A percentile compares a stretch with the other conserved stretches of the same genome.
Evolutionary conservation across 2,329 filamentous ascomycete species (phyloP).

Genomic region (Thermochaetoides dissita): DNA sequence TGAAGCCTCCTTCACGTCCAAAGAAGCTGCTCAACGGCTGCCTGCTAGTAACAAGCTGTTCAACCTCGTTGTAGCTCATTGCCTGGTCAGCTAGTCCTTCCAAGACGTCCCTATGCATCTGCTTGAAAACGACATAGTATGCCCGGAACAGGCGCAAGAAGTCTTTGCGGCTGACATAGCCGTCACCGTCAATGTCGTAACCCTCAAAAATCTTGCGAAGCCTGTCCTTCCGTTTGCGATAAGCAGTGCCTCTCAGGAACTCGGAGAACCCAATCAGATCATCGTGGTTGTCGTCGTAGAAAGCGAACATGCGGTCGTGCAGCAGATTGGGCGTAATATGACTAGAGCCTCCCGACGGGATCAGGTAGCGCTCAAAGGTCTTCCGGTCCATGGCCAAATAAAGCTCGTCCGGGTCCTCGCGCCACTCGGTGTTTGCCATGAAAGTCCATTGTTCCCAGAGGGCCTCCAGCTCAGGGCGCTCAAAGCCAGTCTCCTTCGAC

Average conservation of each 20-base stretch:
- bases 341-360: constrained; percentile 67
- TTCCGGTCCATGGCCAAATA: constrained; percentile 76
- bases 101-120: constrained; percentile 74
- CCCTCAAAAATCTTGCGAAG: constrained; percentile 67
- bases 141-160: constrained; percentile 85
- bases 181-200: constrained; percentile 82
- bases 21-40: constrained; percentile 65
- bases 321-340: constrained; percentile 75
- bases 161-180: constrained; percentile 71
- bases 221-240: constrained; percentile 53
- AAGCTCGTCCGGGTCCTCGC: constrained; percentile 64
- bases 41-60: constrained; percentile 60
- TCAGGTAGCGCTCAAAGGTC: constrained; percentile 83
- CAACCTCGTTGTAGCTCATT: constrained; percentile 59
- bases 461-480: constrained; percentile 77
- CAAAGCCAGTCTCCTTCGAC: constrained; percentile 60
- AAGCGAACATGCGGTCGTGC: constrained; percentile 91
- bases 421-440: constrained; percentile 75
- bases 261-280: constrained; percentile 85
- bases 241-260: constrained; percentile 71
- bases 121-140: constrained; percentile 80
- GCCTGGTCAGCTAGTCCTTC: constrained; percentile 66
- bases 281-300: constrained; percentile 86
- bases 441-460: constrained; percentile 96
- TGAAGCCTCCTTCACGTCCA: constrained; percentile 57